Base-by-base conservation (phyloP, 306 rosid genomes). In the Trifolium fragiferum region DNA sequence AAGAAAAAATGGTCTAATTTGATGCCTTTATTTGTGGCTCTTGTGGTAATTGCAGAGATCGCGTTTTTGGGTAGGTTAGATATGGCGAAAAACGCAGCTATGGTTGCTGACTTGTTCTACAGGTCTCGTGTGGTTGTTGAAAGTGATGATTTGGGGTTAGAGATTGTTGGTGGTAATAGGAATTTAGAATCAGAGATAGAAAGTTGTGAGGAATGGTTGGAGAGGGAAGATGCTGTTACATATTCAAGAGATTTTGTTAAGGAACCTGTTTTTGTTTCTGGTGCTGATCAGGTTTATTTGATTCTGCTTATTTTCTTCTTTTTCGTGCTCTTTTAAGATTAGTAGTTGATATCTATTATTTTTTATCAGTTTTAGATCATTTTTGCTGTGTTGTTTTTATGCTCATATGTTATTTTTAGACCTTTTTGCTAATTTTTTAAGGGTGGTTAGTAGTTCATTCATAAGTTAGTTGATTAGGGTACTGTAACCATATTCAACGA, bases 11-110 rank as follows among this genome's bases (percentile, higher is more conserved):
- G 97, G 92, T 59, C 80, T 55, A 87, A 86, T 63, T 67, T 89
- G 7, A 76, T 90, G 93, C 92, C 93, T 67, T 67, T 95, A 0
- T 76, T 86, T 12, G 90, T 89, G 18, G 88, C 88, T 21, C 75
- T 95, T 10, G 93, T 92, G 51, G 97, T 95, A 19, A 38, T 95
- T 50, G 90, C 93, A 18, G 97, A 92, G 89, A 95, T 95, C 85
- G 87, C 83, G 57, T 90, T 95, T 76, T 81, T 95, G 81, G 90
- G 92, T 41, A 78, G 87, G 78, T 92, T 92, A 12, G 96, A 94
- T 83, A 74, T 90, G 80, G 89, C 82, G n/a, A 92, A 92, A 70
- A 88, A 94, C 75, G 91, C 86, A 7, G 88, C 87, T 33, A 59
- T 88, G 73, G 91, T 92, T 81, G 82, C 96, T 55, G 93, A 92